A percentile compares a stretch with the other conserved stretches of the same genome.
phyloP scores from a whole-genome alignment of 305 asterid genomes.

The Fraxinus dipetala region DNA sequence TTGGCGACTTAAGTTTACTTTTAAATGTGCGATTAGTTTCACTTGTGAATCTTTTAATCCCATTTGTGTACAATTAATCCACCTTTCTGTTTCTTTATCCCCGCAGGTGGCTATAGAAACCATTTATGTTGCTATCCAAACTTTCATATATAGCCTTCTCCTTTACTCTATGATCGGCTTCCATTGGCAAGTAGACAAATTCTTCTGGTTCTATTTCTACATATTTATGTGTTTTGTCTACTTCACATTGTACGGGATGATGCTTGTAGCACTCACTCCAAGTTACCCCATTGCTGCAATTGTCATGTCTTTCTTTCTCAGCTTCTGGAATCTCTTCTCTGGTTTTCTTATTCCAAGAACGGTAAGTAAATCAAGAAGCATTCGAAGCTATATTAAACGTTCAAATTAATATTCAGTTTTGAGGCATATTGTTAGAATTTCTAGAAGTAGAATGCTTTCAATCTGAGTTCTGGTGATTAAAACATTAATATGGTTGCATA shows the following conservation, averaged over 20 bases:
- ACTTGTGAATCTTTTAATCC: neutral
- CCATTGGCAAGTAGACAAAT: constrained; percentile 58
- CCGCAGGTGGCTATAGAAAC: constrained; percentile 77
- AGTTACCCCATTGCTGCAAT: constrained; percentile 83
- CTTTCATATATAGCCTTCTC: constrained; percentile 63
- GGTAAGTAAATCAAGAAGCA: constrained; percentile 22
- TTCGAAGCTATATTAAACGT: neutral
- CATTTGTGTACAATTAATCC: neutral
- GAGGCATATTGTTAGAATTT: neutral
- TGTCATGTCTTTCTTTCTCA: constrained; percentile 65
- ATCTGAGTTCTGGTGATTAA: neutral
- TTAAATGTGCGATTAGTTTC: neutral
- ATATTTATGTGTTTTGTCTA: constrained; percentile 79
- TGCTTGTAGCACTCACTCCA: constrained; percentile 96
- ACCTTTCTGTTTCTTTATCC: neutral
- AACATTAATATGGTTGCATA: neutral
- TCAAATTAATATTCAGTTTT: neutral
- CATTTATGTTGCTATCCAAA: constrained; percentile 61
- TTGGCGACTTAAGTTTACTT: neutral
- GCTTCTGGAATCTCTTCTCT: constrained; percentile 39
- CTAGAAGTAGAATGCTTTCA: neutral
- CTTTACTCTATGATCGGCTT: constrained; percentile 95
- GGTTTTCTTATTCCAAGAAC: constrained; percentile 37
- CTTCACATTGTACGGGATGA: constrained; percentile 90
- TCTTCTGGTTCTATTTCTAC: constrained; percentile 83